Evolutionary conservation across 257 asterid genomes (phyloP).

Genomic region (Penstemon newberryi): DNA sequence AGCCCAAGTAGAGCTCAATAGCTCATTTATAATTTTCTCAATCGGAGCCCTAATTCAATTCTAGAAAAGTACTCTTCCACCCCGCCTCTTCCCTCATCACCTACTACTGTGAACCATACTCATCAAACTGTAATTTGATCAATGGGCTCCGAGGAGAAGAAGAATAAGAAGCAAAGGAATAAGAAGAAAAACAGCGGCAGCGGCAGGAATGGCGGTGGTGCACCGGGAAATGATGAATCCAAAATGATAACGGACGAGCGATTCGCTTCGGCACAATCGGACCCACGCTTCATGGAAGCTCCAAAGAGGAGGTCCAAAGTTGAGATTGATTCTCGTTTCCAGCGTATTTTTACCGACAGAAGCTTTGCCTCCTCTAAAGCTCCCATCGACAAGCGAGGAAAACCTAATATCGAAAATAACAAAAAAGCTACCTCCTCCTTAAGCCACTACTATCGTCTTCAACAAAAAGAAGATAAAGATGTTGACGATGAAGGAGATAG

Average conservation of each 20-base stretch:
- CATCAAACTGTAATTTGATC: background rate
- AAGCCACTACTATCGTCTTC: constrained; percentile 60
- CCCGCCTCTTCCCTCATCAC: too few relatives aligned
- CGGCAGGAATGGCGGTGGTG: constrained; percentile 5
- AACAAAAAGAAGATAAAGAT: constrained; percentile 32
- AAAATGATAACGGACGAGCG: constrained; percentile 63
- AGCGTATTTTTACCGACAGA: constrained; percentile 52
- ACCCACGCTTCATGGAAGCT: constrained; percentile 87
- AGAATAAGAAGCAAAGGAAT: constrained; percentile 9
- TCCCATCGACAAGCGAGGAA: constrained; percentile 81
- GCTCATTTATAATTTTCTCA: too few relatives aligned
- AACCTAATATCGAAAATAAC: constrained; percentile 32
- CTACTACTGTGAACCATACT: too few relatives aligned
- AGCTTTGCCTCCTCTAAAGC: constrained; percentile 60
- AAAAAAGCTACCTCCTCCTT: constrained; percentile 35
- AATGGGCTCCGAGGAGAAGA: constrained; percentile 50
- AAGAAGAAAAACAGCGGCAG: constrained; percentile 22
- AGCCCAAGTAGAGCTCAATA: too few relatives aligned
- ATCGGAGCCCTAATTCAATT: too few relatives aligned
- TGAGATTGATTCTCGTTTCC: constrained; percentile 73
- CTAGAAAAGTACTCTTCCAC: too few relatives aligned
- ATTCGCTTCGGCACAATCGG: constrained; percentile 67
- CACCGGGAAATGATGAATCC: constrained; percentile 18
- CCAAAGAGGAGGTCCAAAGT: constrained; percentile 68
- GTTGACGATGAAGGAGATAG: constrained; percentile 32